Base-by-base conservation (phyloP, 73 alveolate genomes). In the Durusdinium trenchii region DNA sequence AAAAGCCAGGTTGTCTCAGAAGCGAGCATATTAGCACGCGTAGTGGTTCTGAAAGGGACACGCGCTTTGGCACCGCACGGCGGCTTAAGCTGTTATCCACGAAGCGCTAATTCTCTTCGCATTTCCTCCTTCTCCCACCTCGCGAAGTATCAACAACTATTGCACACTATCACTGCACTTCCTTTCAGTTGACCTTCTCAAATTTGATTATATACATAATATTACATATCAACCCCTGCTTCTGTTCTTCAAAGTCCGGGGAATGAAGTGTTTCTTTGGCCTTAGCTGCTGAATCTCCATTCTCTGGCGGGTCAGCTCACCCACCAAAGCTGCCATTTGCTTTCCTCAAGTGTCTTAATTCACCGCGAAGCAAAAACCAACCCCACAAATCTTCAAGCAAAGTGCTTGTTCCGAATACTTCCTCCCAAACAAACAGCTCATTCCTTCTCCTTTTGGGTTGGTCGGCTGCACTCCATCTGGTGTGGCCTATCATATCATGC, bases 321-420 rank as follows among this genome's bases (percentile, higher is more conserved):
- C 91, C 91, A 81, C 91, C 91, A 81, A 30, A 67, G 91, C 91
- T 1, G 91, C 91, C 91, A 81, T 81, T 50, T 81, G 91, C 91
- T 81, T 47, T 81, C 91, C 91, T 81, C 14, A 18, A 40, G 35
- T 16, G n/a, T n/a, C n/a, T n/a, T n/a, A n/a, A n/a, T 23, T 26
- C 78, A 64, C 78, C 5, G 32, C 43, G 78, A 23, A 40, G 32
- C 18, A 62, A 62, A 64, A 64, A 64, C 42, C 79, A 30, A 7
- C 16, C 45, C 1, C 1, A 2, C 76, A 62, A 5, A n/a, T n/a
- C n/a, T 9, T 18, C 43, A 64, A 32, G 79, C n/a, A 32, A 23
- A 32, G 73, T 2, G 0, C n/a, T 32, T 60, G 73, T 60, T 60
- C n/a, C 73, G 1, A 32, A 23, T 60, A 32, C n/a, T n/a, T 32